Evolutionary conservation across 2,329 filamentous ascomycete genomes (phyloP).

Genomic region (Westerdykella aurantiaca): DNA sequence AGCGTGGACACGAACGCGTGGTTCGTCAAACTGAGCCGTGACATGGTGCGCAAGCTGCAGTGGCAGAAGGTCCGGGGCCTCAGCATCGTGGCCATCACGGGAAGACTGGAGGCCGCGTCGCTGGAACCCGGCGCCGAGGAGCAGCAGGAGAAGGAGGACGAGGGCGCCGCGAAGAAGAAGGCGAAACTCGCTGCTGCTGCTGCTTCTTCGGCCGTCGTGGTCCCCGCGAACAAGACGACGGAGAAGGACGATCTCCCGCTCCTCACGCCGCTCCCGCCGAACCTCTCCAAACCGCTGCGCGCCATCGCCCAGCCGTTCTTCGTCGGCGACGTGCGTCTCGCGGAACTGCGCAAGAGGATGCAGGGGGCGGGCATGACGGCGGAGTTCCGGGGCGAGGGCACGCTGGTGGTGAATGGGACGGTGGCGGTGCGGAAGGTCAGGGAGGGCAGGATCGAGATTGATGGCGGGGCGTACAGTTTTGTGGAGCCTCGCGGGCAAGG

Average conservation of each 20-base stretch:
- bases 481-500: constrained; percentile 28
- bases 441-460: constrained; percentile 82
- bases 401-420: constrained; percentile 77
- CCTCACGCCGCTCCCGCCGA: too few relatives aligned
- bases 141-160: constrained; percentile 33
- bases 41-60: constrained; percentile 76
- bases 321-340: constrained; percentile 85
- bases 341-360: constrained; percentile 81
- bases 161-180: constrained; percentile 49
- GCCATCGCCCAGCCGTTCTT: constrained; percentile 82
- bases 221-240: constrained; percentile 58
- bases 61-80: constrained; percentile 93
- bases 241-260: too few relatives aligned
- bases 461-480: constrained; percentile 46
- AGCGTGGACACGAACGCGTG: constrained; percentile 98
- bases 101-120: constrained; percentile 53
- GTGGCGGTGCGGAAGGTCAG: constrained; percentile 86
- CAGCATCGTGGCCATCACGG: constrained; percentile 88
- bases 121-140: constrained; percentile 29
- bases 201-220: constrained; percentile 43
- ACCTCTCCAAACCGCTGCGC: too few relatives aligned
- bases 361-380: constrained; percentile 75
- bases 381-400: constrained; percentile 91
- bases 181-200: constrained; percentile 35
- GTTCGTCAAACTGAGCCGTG: constrained; percentile 83